These are phyloP conservation scores for Diutina siamensis DNA, from an alignment of 1,139 yeast species.

Conservation along the genomic window DNA sequence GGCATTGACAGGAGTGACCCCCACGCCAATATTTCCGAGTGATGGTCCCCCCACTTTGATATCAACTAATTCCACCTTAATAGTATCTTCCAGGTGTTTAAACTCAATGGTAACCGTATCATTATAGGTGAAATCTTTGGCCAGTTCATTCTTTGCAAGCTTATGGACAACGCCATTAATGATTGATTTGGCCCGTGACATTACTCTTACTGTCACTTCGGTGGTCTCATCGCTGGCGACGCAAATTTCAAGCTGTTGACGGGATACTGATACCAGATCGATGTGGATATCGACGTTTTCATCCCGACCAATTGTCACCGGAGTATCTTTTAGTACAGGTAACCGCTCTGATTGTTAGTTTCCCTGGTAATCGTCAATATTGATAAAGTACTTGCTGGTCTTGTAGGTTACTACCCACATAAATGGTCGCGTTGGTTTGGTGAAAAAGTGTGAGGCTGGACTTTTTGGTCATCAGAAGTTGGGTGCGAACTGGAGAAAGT, in stretches of 20 bases:
- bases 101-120: neutral
- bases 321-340: neutral
- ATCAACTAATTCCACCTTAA: neutral
- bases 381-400: neutral
- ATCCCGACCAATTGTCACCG: neutral
- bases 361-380: neutral
- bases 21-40: too few relatives aligned
- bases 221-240: neutral
- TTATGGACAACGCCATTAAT: neutral
- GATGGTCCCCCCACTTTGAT: neutral
- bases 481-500: too few relatives aligned
- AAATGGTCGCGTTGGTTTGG: too few relatives aligned
- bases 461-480: too few relatives aligned
- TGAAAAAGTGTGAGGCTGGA: too few relatives aligned
- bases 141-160: neutral
- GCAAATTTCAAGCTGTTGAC: neutral
- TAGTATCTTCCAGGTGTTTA: neutral
- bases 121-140: neutral
- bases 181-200: neutral
- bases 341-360: neutral
- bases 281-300: neutral
- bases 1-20: too few relatives aligned
- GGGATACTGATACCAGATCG: constrained; percentile 1
- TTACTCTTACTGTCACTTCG: neutral
- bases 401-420: neutral